Base-by-base conservation (phyloP, 768 basidiomycete species). In the Boletus sp. region DNA sequence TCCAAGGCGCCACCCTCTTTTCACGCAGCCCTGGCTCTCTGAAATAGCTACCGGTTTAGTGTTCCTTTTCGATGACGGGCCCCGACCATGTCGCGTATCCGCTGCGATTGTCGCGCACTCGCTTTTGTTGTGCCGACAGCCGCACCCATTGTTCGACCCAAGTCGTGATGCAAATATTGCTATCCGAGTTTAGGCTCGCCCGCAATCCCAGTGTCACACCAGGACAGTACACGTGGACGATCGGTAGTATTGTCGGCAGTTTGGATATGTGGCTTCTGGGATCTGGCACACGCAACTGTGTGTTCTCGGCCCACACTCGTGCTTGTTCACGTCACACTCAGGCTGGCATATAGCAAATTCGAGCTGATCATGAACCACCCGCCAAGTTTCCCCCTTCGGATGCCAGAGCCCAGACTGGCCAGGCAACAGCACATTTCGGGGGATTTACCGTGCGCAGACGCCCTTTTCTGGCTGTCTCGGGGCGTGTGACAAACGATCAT, bases 231-330 rank as follows among this genome's bases (percentile, higher is more conserved):
- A 50, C 33, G 54, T 51, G 51, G 32, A 45, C 44, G 30, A 40
- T 52, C 62, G 64, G 64, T 54, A 14, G 57, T 46, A 58, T 64
- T 62, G 10, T 51, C 53, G 55, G 53, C 54, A 39, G 38, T 33
- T 47, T 45, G 40, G 40, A 41, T 19, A 39, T 33, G 48, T 50
- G 29, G 17, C 40, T 47, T 61, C 40, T 4, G 9, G 27, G 19
- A 48, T 37, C 47, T 48, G 35, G 47, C 29, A 19, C 35, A 29
- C 38, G 3, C 25, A 25, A 51, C 15, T 40, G 34, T 32, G 25
- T 25, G 23, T 38, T 44, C 33, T 15, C 33, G 38, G 13, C 17
- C 33, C 46, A 38, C 25, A 25, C 21, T 43, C 50, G 48, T 27
- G 50, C 43, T 42, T 39, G 17, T 49, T 34, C 47, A 47, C 43